Base-by-base conservation (phyloP, 495 filamentous ascomycete species). In the Clohesyomyces aquaticus region DNA sequence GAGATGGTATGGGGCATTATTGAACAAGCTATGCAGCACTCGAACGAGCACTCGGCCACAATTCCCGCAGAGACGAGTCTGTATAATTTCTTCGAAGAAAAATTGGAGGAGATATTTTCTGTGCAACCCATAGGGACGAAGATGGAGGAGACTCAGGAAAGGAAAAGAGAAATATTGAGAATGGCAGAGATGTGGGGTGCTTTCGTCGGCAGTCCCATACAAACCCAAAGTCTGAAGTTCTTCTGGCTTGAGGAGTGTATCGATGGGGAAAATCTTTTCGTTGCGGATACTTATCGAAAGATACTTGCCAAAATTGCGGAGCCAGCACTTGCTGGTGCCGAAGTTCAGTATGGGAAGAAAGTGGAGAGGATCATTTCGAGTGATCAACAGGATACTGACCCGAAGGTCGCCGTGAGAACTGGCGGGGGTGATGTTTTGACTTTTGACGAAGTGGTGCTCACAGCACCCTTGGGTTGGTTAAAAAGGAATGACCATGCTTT, bases 221-320 rank as follows among this genome's bases (percentile, higher is more conserved):
- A 82, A 56, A 83, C 73, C 45, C 94, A 98, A 70, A 96, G 91
- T 74, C 71, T 98, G 56, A 94, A 88, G 72, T 96, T 91, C 76
- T 95, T 97, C 69, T 93, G 88, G 81, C 72, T 98, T n/a, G 94
- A 98, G 75, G 91, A 97, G 76, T 92, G 88, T 61, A 87, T 96
- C 69, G 93, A 95, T 70, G 93, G 92, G 49, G 93, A 91, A 67
- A 97, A 96, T 72, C 81, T 89, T 27, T 95, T 97, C 69, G 88
- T 93, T 53, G 88, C 91, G 2, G 90, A 87, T 21, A 96, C 93
- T 3, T 96, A 97, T 72, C 79, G 85, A 55, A 83, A 84, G 47
- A 89, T 97, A 46, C 78, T 97, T 1, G 75, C 84, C 6, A 77
- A 79, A 41, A 82, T 96, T 23, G 83, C 91, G 1, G 81, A 80